phyloP scores from a whole-genome alignment of 495 filamentous ascomycete genomes.

The Lichenothelia convexa region DNA sequence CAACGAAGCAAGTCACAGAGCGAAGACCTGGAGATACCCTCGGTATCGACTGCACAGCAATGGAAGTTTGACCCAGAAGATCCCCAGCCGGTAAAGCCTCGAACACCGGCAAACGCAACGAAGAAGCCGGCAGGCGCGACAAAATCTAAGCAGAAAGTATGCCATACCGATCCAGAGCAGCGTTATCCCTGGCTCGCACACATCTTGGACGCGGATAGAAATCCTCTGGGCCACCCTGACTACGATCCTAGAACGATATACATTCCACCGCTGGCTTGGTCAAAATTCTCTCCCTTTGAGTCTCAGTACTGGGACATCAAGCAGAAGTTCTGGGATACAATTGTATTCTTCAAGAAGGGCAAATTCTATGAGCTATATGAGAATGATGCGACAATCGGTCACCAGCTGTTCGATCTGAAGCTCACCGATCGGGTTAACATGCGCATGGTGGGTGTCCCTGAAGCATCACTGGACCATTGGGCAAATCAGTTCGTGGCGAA shows the following conservation, averaged over 20 bases:
- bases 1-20: slow-evolving; percentile 39
- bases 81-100: slow-evolving; percentile 37
- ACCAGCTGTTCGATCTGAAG: slow-evolving; percentile 94
- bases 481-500: slow-evolving; percentile 88
- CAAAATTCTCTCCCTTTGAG: slow-evolving; percentile 78
- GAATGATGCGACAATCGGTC: slow-evolving; percentile 91
- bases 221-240: slow-evolving; percentile 65
- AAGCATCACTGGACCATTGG: slow-evolving; percentile 81
- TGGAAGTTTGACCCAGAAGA: slow-evolving; percentile 79
- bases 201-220: slow-evolving; percentile 60
- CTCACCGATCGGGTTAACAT: slow-evolving; percentile 97
- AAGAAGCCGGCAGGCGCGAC: slow-evolving; percentile 27
- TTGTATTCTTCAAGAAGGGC: slow-evolving; percentile 99
- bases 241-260: slow-evolving; percentile 85
- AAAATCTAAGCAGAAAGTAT: slow-evolving; percentile 53
- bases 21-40: slow-evolving; percentile 37
- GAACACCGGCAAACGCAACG: not conserved
- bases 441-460: slow-evolving; percentile 93
- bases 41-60: slow-evolving; percentile 58
- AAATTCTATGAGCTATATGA: slow-evolving; percentile 99
- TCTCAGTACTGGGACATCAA: slow-evolving; percentile 99
- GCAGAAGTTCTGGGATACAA: slow-evolving; percentile 88
- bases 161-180: slow-evolving; percentile 58
- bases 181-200: slow-evolving; percentile 83
- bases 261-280: slow-evolving; percentile 61